These are phyloP conservation scores for Henckelia pumila DNA, from an alignment of 257 asterid genomes.

Conservation along the genomic window DNA sequence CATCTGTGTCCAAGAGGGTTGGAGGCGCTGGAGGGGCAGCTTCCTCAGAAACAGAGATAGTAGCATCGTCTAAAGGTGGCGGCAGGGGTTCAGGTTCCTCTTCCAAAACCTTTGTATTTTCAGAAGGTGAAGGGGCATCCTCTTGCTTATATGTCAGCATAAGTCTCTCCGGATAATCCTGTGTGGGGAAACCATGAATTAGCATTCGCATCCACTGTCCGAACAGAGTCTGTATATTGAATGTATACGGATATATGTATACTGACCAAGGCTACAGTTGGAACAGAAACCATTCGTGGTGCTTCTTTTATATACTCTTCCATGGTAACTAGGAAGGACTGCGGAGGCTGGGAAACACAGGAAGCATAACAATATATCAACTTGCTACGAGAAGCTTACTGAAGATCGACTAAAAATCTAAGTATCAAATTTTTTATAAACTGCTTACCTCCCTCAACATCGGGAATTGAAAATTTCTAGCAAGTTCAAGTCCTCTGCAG, in stretches of 20 bases:
- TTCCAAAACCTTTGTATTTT: conserved; percentile 42
- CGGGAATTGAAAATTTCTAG: conserved; percentile 97
- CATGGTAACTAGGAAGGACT: conserved; percentile 62
- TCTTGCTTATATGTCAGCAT: conserved; percentile 91
- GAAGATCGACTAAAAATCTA: background rate
- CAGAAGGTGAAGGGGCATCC: conserved; percentile 61
- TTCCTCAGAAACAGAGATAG: conserved; percentile 43
- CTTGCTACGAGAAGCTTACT: background rate
- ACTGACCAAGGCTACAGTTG: conserved; percentile 51
- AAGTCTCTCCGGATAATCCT: conserved; percentile 96
- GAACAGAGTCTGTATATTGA: too few species aligned
- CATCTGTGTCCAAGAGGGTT: conserved; percentile 56
- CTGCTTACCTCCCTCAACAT: conserved; percentile 75
- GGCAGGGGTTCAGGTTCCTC: conserved; percentile 58
- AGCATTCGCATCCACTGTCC: background rate
- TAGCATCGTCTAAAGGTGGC: conserved; percentile 45
- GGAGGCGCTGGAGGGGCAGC: conserved; percentile 47
- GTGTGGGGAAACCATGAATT: conserved; percentile 18
- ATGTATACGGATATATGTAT: background rate
- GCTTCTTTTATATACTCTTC: conserved; percentile 70
- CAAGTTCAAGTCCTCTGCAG: conserved; percentile 96
- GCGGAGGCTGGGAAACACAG: conserved; percentile 54
- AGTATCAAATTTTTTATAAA: conserved; percentile 12
- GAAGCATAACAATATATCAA: background rate
- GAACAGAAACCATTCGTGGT: conserved; percentile 56